These are phyloP conservation scores for Primulina eburnea DNA, from an alignment of 257 asterid genomes.

Conservation along the genomic window DNA sequence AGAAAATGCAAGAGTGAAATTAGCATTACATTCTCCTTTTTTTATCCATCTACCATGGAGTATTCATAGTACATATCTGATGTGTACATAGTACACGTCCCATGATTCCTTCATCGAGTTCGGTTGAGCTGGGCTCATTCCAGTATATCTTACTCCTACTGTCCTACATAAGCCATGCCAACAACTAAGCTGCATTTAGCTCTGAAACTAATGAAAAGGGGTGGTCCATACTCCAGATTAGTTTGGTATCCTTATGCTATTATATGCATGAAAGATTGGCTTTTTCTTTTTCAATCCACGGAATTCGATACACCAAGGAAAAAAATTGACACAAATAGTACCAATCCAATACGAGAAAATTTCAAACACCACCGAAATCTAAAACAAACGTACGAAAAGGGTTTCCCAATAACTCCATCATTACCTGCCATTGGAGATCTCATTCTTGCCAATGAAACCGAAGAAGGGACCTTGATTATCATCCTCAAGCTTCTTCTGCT, in stretches of 20 bases:
- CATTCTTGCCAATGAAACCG: slow-evolving; percentile 89
- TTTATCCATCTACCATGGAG: not conserved
- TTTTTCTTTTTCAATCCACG: not conserved
- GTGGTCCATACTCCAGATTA: not conserved
- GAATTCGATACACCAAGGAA: not conserved
- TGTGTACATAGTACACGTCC: not conserved
- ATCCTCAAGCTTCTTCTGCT: slow-evolving; percentile 81
- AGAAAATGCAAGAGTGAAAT: not conserved
- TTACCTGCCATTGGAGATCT: slow-evolving; percentile 92
- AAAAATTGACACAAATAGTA: not conserved
- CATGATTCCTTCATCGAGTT: not conserved
- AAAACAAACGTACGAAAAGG: not conserved
- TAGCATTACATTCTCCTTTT: not conserved
- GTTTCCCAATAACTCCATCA: not conserved
- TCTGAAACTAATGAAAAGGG: not conserved
- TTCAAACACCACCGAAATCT: not conserved
- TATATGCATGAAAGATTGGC: not conserved
- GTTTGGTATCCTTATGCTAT: not conserved
- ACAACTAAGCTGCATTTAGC: not conserved
- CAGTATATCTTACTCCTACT: not conserved
- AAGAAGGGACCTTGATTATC: slow-evolving; percentile 91
- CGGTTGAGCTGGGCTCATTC: not conserved
- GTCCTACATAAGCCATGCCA: not conserved
- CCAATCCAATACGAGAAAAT: not conserved
- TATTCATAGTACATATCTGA: not conserved